Base-by-base conservation (phyloP, 1,284 basidiomycete genomes). In the Malassezia equina region DNA sequence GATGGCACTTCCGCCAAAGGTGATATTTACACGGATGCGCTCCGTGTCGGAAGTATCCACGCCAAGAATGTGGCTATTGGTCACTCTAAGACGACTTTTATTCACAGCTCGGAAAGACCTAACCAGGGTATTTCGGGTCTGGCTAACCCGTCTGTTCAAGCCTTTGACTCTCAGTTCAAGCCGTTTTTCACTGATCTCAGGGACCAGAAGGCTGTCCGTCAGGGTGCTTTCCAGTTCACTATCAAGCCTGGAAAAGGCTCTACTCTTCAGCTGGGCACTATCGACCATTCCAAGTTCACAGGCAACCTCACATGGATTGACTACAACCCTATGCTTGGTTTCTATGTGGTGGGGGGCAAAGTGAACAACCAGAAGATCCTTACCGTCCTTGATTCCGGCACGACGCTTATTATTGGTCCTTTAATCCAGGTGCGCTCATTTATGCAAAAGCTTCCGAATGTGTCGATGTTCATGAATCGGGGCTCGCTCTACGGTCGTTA, bases 1-100 rank as follows among this genome's bases (percentile, higher is more conserved):
- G 81, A 83, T 64, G 80, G 80, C n/a, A 80, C 80, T 8, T 76
- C 75, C n/a, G 80, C 80, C 11, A 65, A 69, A 7, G 83, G 82
- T 28, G 71, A 75, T 29, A 76, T 80, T 55, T 83, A 79, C 70
- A 73, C 71, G 2, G 83, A 84, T 60, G 78, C 69, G 2, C 78
- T 82, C 33, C 55, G 56, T 28, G 65, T 77, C 33, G 76, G 64
- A 23, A 73, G 75, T 8, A 60, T 78, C 9, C 62, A 55, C 27
- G 76, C 74, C 8, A 52, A 60, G 7, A 49, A 55, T 19, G 73
- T 75, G 41, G 65, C 71, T 11, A 70, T 77, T 55, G 77, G 77
- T 33, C 63, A 65, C 28, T 48, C 63, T 58, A 33, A 61, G 31
- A n/a, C 27, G 7, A 59, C 60, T n/a, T 46, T 46, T 24, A 25